Evolutionary conservation across 1,284 basidiomycete species (phyloP), one percentile per base, ranked within the genome.

Genomic region (Volvariella surrecta): DNA sequence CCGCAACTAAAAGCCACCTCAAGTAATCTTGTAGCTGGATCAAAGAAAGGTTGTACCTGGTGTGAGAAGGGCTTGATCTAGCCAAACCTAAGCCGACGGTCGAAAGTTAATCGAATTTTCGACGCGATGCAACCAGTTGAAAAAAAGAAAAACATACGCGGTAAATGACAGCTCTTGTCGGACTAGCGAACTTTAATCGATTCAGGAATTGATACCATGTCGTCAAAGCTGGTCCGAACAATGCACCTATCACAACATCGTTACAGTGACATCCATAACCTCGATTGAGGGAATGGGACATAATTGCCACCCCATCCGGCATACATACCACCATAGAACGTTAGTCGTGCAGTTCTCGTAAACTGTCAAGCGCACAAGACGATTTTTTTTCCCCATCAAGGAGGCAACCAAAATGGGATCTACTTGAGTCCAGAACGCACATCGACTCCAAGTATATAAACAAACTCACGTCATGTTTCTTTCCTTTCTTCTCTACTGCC

Each of bases 211-310:
- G 65, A 50, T 77, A 83, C 85, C 85, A 88, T 51, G 74, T 79
- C 1, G 83, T 82, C 58, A 86, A 64, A 10, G 71, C 64, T n/a
- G 84, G 83, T 3, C 80, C 83, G 57, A 87, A 84, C 37, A 87
- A 57, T 8, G 63, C 71, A 37, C 81, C 82, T 85, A 20, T n/a
- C n/a, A n/a, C n/a, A 22, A 21, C 15, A 19, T 3, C 39, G 22
- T 13, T 10, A 18, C 35, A 11, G 31, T 17, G n/a, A n/a, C n/a
- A n/a, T n/a, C n/a, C n/a, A n/a, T n/a, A n/a, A n/a, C n/a, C n/a
- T n/a, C n/a, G 17, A 39, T 24, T 37, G 7, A 37, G 11, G 17
- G 32, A 37, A 17, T 8, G 24, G 8, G 17, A 15, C 24, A 11
- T 8, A 28, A 10, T 19, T 40, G 11, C 16, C 13, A 37, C 10